Evolutionary conservation across 352 stramenopile genomes (phyloP).

Genomic region (Phytophthora pinifolia): DNA sequence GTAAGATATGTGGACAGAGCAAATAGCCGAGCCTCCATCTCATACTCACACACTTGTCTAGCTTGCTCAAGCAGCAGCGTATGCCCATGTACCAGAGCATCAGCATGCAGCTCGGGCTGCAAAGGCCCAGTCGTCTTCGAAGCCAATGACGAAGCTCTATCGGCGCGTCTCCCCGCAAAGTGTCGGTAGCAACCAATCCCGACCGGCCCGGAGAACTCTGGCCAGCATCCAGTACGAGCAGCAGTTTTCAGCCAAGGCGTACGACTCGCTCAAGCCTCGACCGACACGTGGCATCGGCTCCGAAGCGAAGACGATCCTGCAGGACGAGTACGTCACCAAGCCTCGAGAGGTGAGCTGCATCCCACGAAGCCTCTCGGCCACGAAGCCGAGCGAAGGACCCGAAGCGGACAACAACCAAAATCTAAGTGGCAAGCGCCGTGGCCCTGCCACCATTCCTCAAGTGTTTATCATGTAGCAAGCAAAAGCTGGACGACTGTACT

Average conservation of each 20-base stretch:
- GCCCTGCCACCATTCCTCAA: slow-evolving; percentile 49
- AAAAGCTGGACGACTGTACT: neutral
- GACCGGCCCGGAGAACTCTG: slow-evolving; percentile 52
- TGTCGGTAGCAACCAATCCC: slow-evolving; percentile 1
- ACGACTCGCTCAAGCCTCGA: slow-evolving; percentile 33
- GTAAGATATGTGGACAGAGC: slow-evolving; percentile 1
- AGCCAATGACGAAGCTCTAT: slow-evolving; percentile 67
- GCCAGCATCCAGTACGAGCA: slow-evolving; percentile 68
- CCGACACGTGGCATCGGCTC: slow-evolving; percentile 35
- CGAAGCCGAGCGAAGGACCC: slow-evolving; percentile 7
- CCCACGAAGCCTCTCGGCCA: slow-evolving; percentile 31
- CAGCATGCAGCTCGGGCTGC: slow-evolving; percentile 12
- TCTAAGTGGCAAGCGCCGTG: slow-evolving; percentile 46
- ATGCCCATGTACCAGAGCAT: slow-evolving; percentile 47
- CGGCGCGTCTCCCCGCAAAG: slow-evolving; percentile 26
- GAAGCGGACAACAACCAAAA: slow-evolving; percentile 12
- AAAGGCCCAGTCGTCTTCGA: slow-evolving; percentile 21
- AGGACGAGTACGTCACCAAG: slow-evolving; percentile 70
- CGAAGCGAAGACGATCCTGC: slow-evolving; percentile 55
- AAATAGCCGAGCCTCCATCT: neutral
- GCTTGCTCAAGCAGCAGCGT: slow-evolving; percentile 57
- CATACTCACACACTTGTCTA: slow-evolving; percentile 11
- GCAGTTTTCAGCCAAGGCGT: slow-evolving; percentile 36
- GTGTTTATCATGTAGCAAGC: slow-evolving; percentile 67
- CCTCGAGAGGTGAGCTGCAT: slow-evolving; percentile 63